These are phyloP conservation scores for Nasturtium officinale DNA, from an alignment of 345 rosid species.

Conservation along the genomic window DNA sequence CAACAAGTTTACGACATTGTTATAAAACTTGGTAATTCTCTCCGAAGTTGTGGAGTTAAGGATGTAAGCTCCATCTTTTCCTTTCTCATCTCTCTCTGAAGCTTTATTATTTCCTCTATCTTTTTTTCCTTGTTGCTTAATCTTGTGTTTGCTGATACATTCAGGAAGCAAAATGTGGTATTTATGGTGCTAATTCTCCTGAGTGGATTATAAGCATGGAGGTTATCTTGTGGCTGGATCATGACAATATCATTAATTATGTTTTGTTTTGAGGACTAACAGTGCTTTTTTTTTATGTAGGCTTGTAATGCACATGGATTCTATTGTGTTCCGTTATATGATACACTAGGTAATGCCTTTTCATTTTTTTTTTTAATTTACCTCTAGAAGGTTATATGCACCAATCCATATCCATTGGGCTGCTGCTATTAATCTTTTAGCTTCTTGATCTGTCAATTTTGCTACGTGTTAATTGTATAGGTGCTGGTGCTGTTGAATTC, in stretches of 20 bases:
- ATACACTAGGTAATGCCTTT: constrained; percentile 68
- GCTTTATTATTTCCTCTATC: too few relatives aligned
- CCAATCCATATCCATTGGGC: background rate
- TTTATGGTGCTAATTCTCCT: constrained; percentile 74
- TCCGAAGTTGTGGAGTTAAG: constrained; percentile 70
- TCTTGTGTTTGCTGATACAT: constrained; percentile 7
- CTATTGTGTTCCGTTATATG: constrained; percentile 84
- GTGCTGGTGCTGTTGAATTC: constrained; percentile 82
- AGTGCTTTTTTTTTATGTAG: constrained; percentile 49
- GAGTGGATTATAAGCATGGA: constrained; percentile 96
- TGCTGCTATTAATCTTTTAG: background rate
- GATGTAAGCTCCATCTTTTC: constrained; percentile 44
- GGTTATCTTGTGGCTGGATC: constrained; percentile 41
- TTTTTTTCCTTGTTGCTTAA: background rate
- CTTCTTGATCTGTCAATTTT: background rate
- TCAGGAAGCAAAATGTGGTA: constrained; percentile 84
- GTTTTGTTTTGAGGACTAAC: constrained; percentile 21
- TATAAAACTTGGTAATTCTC: constrained; percentile 70
- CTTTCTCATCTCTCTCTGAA: background rate
- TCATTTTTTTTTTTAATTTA: background rate
- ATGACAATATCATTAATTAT: constrained; percentile 8
- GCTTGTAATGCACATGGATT: constrained; percentile 93
- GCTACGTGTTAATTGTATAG: constrained; percentile 51
- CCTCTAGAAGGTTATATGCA: background rate
- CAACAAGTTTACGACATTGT: constrained; percentile 72